These are phyloP conservation scores for Leccinum pachyderme DNA, from an alignment of 1,284 basidiomycete species.

Conservation along the genomic window DNA sequence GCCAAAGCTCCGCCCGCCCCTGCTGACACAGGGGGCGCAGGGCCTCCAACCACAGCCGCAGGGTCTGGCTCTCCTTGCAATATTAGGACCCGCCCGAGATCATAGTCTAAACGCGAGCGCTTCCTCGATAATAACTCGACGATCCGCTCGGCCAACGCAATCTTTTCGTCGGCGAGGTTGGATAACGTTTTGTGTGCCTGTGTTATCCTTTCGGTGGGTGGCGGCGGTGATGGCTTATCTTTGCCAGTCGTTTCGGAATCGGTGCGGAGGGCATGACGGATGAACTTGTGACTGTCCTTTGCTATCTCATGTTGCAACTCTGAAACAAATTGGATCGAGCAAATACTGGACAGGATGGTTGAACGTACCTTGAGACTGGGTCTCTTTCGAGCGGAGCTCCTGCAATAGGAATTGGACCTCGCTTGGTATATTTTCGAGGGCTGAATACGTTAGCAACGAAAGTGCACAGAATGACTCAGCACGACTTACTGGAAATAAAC, in stretches of 20 bases:
- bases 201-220: constrained; percentile 33
- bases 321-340: constrained; percentile 19
- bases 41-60: constrained; percentile 29
- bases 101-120: constrained; percentile 53
- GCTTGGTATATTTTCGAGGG: constrained; percentile 72
- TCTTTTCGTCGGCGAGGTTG: constrained; percentile 52
- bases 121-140: constrained; percentile 52
- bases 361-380: constrained; percentile 46
- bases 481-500: constrained; percentile 62
- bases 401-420: constrained; percentile 71
- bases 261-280: constrained; percentile 46
- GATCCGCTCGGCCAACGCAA: constrained; percentile 51
- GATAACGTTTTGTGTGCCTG: constrained; percentile 33
- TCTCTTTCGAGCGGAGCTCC: constrained; percentile 66
- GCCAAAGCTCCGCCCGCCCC: constrained; percentile 12
- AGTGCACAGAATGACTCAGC: background rate
- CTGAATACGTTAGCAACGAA: constrained; percentile 27
- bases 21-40: constrained; percentile 21
- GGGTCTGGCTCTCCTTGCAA: constrained; percentile 53
- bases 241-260: constrained; percentile 24
- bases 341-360: background rate
- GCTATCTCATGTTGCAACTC: constrained; percentile 56
- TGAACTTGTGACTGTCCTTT: constrained; percentile 51
- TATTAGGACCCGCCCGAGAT: constrained; percentile 51
- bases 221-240: constrained; percentile 30